Percentiles rank a stretch among this genome's conserved stretches.
Evolutionary conservation across 305 asterid genomes (phyloP).

Genomic region (Andrographis paniculata): DNA sequence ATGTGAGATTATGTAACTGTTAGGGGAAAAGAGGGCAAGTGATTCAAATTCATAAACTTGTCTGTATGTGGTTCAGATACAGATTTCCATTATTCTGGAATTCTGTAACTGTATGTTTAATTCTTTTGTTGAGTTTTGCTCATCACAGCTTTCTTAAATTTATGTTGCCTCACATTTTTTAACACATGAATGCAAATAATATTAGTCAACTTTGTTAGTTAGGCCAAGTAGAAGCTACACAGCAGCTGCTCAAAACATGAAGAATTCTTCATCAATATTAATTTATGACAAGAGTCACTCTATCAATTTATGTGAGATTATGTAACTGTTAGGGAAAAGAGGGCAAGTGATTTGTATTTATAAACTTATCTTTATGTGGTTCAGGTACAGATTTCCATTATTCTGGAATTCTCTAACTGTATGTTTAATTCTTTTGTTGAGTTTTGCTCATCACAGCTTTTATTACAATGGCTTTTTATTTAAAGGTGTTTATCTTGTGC

Average conservation of each 20-base stretch:
- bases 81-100: too few relatives aligned
- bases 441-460: not conserved
- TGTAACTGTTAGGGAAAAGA: not conserved
- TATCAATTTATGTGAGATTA: not conserved
- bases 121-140: too few relatives aligned
- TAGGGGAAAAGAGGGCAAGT: not conserved
- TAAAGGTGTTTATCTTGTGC: not conserved
- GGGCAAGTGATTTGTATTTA: not conserved
- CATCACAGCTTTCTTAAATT: too few relatives aligned
- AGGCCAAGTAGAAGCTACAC: too few relatives aligned
- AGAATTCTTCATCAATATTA: not conserved
- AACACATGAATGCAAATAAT: not conserved
- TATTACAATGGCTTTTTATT: not conserved
- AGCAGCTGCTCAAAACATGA: too few relatives aligned
- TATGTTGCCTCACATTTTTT: not conserved
- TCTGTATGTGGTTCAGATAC: too few relatives aligned
- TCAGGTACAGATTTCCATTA: too few relatives aligned
- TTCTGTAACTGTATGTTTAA: too few relatives aligned
- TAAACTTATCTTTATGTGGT: slow-evolving; percentile 1
- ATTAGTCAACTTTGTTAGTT: too few relatives aligned
- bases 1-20: not conserved
- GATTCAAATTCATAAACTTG: not conserved
- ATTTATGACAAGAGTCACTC: not conserved
- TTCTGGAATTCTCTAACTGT: too few relatives aligned
- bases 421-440: too few relatives aligned